Evolutionary conservation across 345 rosid genomes (phyloP), one percentile per base, ranked within the genome.

Genomic region (Turnera subulata): DNA sequence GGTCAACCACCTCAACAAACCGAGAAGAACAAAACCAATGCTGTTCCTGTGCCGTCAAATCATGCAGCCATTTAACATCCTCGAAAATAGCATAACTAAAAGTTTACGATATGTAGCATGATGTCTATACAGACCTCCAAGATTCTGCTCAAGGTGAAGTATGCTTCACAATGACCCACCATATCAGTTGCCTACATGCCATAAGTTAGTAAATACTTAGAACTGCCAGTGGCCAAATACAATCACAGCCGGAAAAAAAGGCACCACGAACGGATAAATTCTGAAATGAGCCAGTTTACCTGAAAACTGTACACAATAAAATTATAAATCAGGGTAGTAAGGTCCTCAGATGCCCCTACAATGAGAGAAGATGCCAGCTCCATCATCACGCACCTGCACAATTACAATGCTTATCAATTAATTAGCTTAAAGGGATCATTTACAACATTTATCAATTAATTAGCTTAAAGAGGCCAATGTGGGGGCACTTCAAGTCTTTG

Each of bases 321-420:
- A 66, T 55, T 77, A 67, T 85, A 89, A 18, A 85, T 85, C 56
- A 85, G 66, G 54, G 79, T 79, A 59, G 85, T 47, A 40, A 93
- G 89, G 63, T 89, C 94, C 62, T 70, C 77, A 21, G 73, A 70
- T 48, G 91, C 96, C 67, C 96, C 88, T 55, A 72, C 80, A 32
- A 93, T 77, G 71, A 93, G 72, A 73, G 78, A 78, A 67, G 84
- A 78, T 64, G 96, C 94, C 26, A 93, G 75, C 65, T 77, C 88
- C 78, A 86, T 26, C 23, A 86, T 70, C 32, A 60, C 53, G 19
- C 23, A 17, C 62, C 72, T 67, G 72, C 11, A 67, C 1, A 46
- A 25, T 47, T 24, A n/a, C 10, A 16, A 39, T 23, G 23, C 54
- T 53, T 11, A 19, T 51, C 44, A 40, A 6, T 42, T 12, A 4